These are phyloP conservation scores for Leccinum griseonigrum DNA, from an alignment of 1,284 basidiomycete species.

Conservation along the genomic window DNA sequence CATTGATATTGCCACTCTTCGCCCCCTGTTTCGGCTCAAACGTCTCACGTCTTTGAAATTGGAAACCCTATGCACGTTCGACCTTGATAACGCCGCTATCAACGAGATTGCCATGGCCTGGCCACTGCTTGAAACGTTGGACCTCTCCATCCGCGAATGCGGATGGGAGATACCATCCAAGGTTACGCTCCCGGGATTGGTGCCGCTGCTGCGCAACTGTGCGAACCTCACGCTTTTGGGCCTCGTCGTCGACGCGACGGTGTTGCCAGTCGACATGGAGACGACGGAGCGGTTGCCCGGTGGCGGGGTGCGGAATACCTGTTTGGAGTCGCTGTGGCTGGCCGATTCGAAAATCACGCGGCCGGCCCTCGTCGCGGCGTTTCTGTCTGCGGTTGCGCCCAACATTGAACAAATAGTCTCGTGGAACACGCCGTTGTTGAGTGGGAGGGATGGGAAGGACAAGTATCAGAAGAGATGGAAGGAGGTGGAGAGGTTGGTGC, in stretches of 20 bases:
- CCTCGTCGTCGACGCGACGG: slow-evolving; percentile 28
- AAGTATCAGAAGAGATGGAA: slow-evolving; percentile 26
- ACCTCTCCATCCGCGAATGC: slow-evolving; percentile 27
- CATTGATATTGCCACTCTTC: slow-evolving; percentile 23
- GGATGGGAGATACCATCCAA: slow-evolving; percentile 32
- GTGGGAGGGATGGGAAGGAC: slow-evolving; percentile 19
- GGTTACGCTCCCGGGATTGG: slow-evolving; percentile 25
- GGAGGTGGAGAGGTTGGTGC: slow-evolving; percentile 24
- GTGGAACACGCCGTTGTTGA: slow-evolving; percentile 30
- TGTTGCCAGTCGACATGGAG: slow-evolving; percentile 10
- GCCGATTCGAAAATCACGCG: slow-evolving; percentile 29
- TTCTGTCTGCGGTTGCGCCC: slow-evolving; percentile 28
- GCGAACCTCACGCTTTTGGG: slow-evolving; percentile 25
- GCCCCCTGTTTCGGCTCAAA: slow-evolving; percentile 24
- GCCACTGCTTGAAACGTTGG: slow-evolving; percentile 26
- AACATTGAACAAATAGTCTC: slow-evolving; percentile 28
- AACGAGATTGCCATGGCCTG: slow-evolving; percentile 28
- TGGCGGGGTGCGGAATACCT: slow-evolving; percentile 25
- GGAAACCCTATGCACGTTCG: slow-evolving; percentile 28
- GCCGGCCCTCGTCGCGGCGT: slow-evolving; percentile 25
- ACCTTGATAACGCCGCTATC: slow-evolving; percentile 23
- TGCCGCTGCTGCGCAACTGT: slow-evolving; percentile 23
- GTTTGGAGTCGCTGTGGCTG: slow-evolving; percentile 26
- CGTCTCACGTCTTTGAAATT: slow-evolving; percentile 23
- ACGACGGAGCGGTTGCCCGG: slow-evolving; percentile 11